A percentile compares a stretch with the other conserved stretches of the same genome.
These are phyloP conservation scores for Geoglossum glabrum DNA, from an alignment of 495 filamentous ascomycete species.

Conservation along the genomic window DNA sequence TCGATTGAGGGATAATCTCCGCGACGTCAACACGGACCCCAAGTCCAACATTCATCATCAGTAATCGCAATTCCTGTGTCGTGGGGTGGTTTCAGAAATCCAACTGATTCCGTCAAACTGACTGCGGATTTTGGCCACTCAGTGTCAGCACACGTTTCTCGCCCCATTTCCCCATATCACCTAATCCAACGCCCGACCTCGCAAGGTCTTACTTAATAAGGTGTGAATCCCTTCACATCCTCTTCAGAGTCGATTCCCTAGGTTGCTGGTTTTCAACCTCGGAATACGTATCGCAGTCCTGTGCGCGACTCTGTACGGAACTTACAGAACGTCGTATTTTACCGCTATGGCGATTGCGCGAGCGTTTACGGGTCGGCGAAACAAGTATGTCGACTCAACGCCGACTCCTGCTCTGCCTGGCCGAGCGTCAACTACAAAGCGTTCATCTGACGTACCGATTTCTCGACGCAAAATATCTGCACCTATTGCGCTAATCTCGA, in stretches of 20 bases:
- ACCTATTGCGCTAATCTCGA: slow-evolving; percentile 71
- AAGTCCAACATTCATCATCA: background rate
- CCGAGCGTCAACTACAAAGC: slow-evolving; percentile 26
- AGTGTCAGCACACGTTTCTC: background rate
- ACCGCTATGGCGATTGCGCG: slow-evolving; percentile 36
- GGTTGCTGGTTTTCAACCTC: background rate
- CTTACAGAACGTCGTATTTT: background rate
- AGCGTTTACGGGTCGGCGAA: slow-evolving; percentile 41
- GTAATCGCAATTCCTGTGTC: background rate
- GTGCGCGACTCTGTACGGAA: no score
- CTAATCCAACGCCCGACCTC: background rate
- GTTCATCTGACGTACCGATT: slow-evolving; percentile 16
- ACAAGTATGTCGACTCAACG: slow-evolving; percentile 17
- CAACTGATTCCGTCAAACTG: background rate
- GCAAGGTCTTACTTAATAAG: background rate
- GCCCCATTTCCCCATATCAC: background rate
- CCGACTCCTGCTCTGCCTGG: slow-evolving; percentile 15
- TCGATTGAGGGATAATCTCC: background rate
- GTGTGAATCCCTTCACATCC: background rate
- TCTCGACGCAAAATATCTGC: slow-evolving; percentile 49
- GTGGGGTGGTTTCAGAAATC: background rate
- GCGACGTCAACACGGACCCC: background rate
- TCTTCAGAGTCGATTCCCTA: background rate
- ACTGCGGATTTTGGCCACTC: background rate
- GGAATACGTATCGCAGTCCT: background rate